These are phyloP conservation scores for Austroboletus rostrupii DNA, from an alignment of 1,284 basidiomycete genomes.

Conservation along the genomic window DNA sequence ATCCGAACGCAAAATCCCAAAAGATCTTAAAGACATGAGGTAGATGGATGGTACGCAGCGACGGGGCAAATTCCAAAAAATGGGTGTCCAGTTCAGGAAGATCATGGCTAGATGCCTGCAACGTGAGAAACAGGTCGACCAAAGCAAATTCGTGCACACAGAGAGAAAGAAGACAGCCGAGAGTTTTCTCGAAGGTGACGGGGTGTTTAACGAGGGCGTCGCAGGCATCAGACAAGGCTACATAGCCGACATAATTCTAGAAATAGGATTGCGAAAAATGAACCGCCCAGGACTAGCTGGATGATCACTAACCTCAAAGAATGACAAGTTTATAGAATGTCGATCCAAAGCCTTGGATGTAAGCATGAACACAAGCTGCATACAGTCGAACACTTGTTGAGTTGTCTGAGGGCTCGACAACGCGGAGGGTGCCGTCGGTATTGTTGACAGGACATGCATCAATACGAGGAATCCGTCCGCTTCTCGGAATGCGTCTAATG, in stretches of 20 bases:
- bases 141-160: constrained; percentile 60
- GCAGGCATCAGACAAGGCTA: constrained; percentile 55
- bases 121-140: constrained; percentile 45
- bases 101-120: constrained; percentile 33
- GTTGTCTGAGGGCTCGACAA: constrained; percentile 39
- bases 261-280: not conserved
- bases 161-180: constrained; percentile 63
- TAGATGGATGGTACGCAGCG: constrained; percentile 45
- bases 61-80: constrained; percentile 32
- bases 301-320: constrained; percentile 60
- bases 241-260: constrained; percentile 65
- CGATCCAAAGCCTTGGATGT: constrained; percentile 59
- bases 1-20: constrained; percentile 42
- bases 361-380: constrained; percentile 56
- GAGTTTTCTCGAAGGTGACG: constrained; percentile 45
- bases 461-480: constrained; percentile 74
- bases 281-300: not conserved
- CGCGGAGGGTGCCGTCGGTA: constrained; percentile 33
- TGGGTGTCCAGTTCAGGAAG: constrained; percentile 40
- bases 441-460: constrained; percentile 63
- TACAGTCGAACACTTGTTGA: constrained; percentile 48
- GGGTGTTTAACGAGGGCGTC: constrained; percentile 45
- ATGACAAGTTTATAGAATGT: constrained; percentile 53
- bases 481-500: constrained; percentile 73
- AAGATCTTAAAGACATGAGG: constrained; percentile 55